Percentiles rank a stretch among this genome's conserved stretches.
Conservation (phyloP, 2,329 filamentous ascomycete genomes). For the Tolypocladium cylindrosporum region DNA sequence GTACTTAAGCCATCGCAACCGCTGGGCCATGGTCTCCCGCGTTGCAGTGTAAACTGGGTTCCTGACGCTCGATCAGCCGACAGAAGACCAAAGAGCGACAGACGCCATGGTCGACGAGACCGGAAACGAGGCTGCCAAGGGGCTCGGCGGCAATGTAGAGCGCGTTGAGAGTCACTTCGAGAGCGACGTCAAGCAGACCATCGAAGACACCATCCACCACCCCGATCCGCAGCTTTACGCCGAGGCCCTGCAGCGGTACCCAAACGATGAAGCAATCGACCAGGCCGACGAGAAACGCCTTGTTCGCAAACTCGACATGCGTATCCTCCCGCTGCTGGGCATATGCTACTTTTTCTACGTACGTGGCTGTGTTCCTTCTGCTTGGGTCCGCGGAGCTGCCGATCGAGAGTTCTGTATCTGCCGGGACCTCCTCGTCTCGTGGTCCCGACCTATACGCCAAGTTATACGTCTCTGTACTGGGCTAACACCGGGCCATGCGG, state of each 20-base stretch:
- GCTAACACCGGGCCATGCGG: not conserved
- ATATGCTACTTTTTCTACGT: conserved; percentile 31
- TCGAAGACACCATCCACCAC: conserved; percentile 9
- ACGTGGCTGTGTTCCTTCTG: not conserved
- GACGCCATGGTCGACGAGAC: not conserved
- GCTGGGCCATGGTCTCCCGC: not conserved
- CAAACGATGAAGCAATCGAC: conserved; percentile 26
- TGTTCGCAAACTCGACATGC: conserved; percentile 25
- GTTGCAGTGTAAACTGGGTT: not conserved
- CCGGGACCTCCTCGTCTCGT: no score
- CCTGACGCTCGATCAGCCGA: not conserved
- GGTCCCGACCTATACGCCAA: no score
- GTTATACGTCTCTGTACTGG: not conserved
- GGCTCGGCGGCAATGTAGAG: conserved; percentile 6
- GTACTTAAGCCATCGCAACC: not conserved
- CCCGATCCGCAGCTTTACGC: conserved; percentile 19
- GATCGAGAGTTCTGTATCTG: not conserved
- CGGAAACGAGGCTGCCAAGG: not conserved
- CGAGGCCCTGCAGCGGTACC: conserved; percentile 24
- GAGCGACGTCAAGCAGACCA: conserved; percentile 7
- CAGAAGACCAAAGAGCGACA: not conserved
- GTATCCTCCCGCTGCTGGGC: conserved; percentile 25
- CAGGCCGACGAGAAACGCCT: conserved; percentile 20
- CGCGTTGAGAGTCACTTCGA: conserved; percentile 11
- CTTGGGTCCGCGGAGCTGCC: not conserved